Evolutionary conservation across 805 yeast species (phyloP).

Genomic region (Teunomyces aglyptinius): DNA sequence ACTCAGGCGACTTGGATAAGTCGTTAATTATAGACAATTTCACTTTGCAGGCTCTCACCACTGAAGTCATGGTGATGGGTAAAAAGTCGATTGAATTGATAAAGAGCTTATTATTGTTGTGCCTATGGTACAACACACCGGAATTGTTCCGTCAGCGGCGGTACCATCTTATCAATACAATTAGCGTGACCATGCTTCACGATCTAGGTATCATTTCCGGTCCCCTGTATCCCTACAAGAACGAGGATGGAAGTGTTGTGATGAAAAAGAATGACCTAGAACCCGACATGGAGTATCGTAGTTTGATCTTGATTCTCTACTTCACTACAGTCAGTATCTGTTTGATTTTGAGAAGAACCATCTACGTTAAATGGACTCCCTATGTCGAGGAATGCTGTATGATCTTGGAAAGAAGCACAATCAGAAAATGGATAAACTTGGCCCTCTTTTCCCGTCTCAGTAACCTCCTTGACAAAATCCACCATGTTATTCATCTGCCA

Average conservation of each 20-base stretch:
- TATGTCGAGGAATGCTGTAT: constrained; percentile 62
- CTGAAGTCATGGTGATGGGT: constrained; percentile 68
- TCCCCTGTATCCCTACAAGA: constrained; percentile 24
- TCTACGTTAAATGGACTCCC: constrained; percentile 62
- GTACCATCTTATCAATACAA: constrained; percentile 63
- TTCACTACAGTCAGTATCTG: constrained; percentile 61
- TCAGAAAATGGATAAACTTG: constrained; percentile 37
- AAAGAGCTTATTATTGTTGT: constrained; percentile 56
- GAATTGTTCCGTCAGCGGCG: constrained; percentile 79
- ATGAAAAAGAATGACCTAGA: constrained; percentile 1
- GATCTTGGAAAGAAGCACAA: constrained; percentile 39
- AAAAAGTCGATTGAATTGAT: constrained; percentile 67
- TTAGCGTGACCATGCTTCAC: constrained; percentile 66
- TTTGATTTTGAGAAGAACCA: constrained; percentile 61
- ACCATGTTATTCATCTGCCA: constrained; percentile 45
- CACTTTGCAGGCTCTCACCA: constrained; percentile 48
- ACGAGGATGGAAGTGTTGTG: constrained; percentile 10
- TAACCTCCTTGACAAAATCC: constrained; percentile 60
- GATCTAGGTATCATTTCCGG: constrained; percentile 73
- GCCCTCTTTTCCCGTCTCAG: constrained; percentile 61
- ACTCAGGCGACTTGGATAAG: constrained; percentile 33
- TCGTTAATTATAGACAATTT: constrained; percentile 52
- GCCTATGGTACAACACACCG: constrained; percentile 81
- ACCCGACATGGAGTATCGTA: constrained; percentile 43
- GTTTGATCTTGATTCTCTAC: constrained; percentile 58